phyloP scores from a whole-genome alignment of 805 yeast species.

The Wickerhamomyces chambardii region DNA sequence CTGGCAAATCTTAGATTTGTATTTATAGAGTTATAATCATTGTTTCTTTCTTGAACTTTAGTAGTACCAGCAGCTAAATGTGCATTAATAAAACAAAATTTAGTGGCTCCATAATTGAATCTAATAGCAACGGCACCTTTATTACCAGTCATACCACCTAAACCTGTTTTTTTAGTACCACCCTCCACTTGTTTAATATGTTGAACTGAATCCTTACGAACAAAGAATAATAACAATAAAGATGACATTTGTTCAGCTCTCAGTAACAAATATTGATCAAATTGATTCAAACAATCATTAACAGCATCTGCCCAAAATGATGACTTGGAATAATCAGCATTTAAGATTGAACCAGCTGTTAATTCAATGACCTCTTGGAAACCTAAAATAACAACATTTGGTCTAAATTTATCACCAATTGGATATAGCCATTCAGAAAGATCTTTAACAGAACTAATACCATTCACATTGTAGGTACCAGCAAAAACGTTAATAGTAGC shows the following conservation, averaged over 20 bases:
- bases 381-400: conserved; percentile 85
- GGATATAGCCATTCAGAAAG: conserved; percentile 79
- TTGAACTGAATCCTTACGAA: conserved; percentile 34
- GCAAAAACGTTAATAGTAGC: conserved; percentile 57
- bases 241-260: conserved; percentile 75
- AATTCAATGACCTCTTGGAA: conserved; percentile 92
- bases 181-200: conserved; percentile 82
- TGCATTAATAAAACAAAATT: conserved; percentile 79
- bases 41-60: conserved; percentile 77
- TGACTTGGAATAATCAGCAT: conserved; percentile 74
- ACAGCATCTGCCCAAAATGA: conserved; percentile 72
- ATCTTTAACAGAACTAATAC: conserved; percentile 49
- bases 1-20: conserved; percentile 75
- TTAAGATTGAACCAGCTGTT: conserved; percentile 83
- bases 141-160: conserved; percentile 96
- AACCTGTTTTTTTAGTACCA: conserved; percentile 89
- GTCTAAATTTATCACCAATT: conserved; percentile 39
- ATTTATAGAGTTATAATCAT: conserved; percentile 69
- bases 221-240: conserved; percentile 54
- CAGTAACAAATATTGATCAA: conserved; percentile 49
- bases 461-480: conserved; percentile 88
- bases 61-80: conserved; percentile 91
- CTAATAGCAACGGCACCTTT: conserved; percentile 95
- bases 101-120: conserved; percentile 71
- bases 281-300: conserved; percentile 49